Base-by-base conservation (phyloP, 148 eudicot species). In the Pharnaceum exiguum region DNA sequence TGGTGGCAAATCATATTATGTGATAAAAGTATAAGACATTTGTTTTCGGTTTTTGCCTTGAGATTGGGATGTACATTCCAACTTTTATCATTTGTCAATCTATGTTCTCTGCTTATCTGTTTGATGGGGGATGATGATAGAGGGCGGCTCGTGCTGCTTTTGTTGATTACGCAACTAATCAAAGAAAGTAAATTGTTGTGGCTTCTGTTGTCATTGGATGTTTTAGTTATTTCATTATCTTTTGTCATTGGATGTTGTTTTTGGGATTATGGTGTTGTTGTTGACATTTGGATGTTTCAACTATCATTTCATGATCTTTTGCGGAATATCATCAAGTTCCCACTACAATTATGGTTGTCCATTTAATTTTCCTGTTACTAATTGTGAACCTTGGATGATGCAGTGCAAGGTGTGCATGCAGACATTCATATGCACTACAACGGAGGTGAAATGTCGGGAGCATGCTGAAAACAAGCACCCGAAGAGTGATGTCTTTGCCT, bases 331-430 rank as follows among this genome's bases (percentile, higher is more conserved):
- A 60, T 59, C 25, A 11, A 13, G 47, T 31, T 52, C 25, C 33
- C 39, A 45, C 7, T 30, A 24, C 21, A 11, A 10, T 39, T 4
- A 32, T 30, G 39, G 58, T 7, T 48, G 4, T 26, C 13, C 10
- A 10, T 25, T 5, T 7, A 23, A n/a, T 7, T 30, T 21, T 58
- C 23, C 17, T 30, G 42, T 15, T 19, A 31, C 22, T 33, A 40
- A 51, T 42, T 22, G 1, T 71, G 60, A 49, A 35, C 55, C n/a
- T 28, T 53, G 40, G 25, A 36, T n/a, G n/a, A n/a, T 78, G 87
- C 86, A 89, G 97, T 89, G 97, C 82, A 89, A 89, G 81, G 95
- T 86, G 23, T 89, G 97, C 70, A 86, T 89, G 97, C 97, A 89
- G 73, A 89, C 97, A 18, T 89, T 89, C 70, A 86, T 89, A 0